Evolutionary conservation across 495 filamentous ascomycete species (phyloP).

Genomic region (Platismatia glauca): DNA sequence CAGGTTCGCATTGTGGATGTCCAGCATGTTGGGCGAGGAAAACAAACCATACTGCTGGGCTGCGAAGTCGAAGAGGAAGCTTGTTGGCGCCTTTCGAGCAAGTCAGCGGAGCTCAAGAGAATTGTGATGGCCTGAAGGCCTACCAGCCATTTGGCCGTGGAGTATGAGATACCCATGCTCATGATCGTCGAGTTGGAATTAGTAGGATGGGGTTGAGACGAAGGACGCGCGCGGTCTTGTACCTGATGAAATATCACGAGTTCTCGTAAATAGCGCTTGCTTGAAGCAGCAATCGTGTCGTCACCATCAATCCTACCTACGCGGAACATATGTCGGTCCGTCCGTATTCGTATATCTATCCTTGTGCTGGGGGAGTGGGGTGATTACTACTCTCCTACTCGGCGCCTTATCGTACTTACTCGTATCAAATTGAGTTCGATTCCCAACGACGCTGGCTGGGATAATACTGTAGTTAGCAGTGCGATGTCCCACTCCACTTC

Average conservation of each 20-base stretch:
- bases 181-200: neutral
- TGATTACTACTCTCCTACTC: too few relatives aligned
- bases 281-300: constrained; percentile 11
- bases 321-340: neutral
- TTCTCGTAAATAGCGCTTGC: neutral
- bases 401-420: too few relatives aligned
- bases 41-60: constrained; percentile 42
- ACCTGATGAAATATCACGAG: too few relatives aligned
- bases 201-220: neutral
- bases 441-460: too few relatives aligned
- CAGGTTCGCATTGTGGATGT: constrained; percentile 41
- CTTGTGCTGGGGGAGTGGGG: too few relatives aligned
- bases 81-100: constrained; percentile 32
- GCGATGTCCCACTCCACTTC: too few relatives aligned
- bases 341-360: constrained; percentile 4
- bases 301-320: constrained; percentile 3
- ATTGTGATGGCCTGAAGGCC: neutral
- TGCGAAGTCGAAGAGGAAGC: constrained; percentile 39
- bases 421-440: too few relatives aligned
- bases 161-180: constrained; percentile 33
- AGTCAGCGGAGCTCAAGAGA: neutral
- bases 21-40: constrained; percentile 41
- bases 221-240: too few relatives aligned
- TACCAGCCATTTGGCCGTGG: constrained; percentile 32
- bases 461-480: too few relatives aligned